Evolutionary conservation across 148 eudicot genomes (phyloP), one percentile per base, ranked within the genome.

Genomic region (Diospyros kaki): DNA sequence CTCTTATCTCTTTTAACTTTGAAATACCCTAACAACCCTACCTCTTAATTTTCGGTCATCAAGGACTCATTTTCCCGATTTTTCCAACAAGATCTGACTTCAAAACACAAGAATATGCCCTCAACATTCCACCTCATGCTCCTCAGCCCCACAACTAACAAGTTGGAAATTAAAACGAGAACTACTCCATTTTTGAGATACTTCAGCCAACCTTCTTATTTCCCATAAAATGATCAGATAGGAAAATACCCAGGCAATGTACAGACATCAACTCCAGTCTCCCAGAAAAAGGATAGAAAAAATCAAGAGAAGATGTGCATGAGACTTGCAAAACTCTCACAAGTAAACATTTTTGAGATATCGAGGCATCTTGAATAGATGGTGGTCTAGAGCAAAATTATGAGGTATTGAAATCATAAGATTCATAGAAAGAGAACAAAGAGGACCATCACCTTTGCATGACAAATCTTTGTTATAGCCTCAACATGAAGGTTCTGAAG

Each of bases 391-490:
- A 38, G 3, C 12, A 44, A 17, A 4, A 18, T 67, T 28, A 66
- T 18, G n/a, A 67, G 41, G 41, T 5, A 69, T 51, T 38, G 17
- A 11, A 44, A 52, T 69, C 2, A 53, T 15, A 38, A 10, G 12
- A 38, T 52, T 38, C 51, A 42, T 65, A 46, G 4, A 40, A 42
- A 50, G 14, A 66, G 66, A 45, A 17, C 38, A 72, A 58, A 5
- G 28, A 66, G 60, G 63, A 58, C 14, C 41, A 46, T 54, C 45
- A 78, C 81, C 74, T 78, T 75, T 66, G 76, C 75, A 73, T 76
- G 77, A 39, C 82, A 78, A 55, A 79, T 78, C 77, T 82, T 79
- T 45, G 82, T 79, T 44, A 80, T 80, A 59, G 83, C 83, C 76
- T 80, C 83, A 39, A 80, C 83, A 52, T 80, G 79, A 58, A 80